These are phyloP conservation scores for Calycina herbarum DNA, from an alignment of 2,329 filamentous ascomycete genomes.

Conservation along the genomic window DNA sequence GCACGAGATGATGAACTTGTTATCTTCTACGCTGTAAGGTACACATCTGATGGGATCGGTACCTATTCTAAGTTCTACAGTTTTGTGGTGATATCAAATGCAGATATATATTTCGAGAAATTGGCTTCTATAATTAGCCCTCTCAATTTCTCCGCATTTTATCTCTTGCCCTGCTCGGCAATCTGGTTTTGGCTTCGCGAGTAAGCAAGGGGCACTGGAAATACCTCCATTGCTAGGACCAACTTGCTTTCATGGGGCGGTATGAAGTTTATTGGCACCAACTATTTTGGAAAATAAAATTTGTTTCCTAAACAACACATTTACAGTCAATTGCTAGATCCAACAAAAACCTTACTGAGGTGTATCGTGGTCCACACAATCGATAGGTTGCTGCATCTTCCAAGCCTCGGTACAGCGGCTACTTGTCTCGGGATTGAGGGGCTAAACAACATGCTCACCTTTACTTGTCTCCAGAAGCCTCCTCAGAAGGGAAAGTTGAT, in stretches of 20 bases:
- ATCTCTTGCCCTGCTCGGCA: neutral
- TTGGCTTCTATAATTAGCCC: neutral
- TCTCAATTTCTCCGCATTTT: neutral
- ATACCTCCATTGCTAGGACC: neutral
- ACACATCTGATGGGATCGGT: neutral
- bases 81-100: neutral
- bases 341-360: neutral
- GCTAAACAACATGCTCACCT: neutral
- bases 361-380: neutral
- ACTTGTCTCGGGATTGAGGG: neutral
- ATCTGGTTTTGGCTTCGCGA: neutral
- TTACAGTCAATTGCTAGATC: too few species aligned
- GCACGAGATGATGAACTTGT: neutral
- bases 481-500: neutral
- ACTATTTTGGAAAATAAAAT: neutral
- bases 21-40: neutral
- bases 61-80: neutral
- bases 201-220: neutral
- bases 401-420: constrained; percentile 1
- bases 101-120: neutral
- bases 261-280: neutral
- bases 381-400: neutral
- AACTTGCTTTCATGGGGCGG: neutral
- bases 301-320: neutral
- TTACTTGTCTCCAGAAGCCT: neutral